Evolutionary conservation across 805 yeast species (phyloP), one percentile per base, ranked within the genome.

Genomic region (Jamesozyma jinghongensis): DNA sequence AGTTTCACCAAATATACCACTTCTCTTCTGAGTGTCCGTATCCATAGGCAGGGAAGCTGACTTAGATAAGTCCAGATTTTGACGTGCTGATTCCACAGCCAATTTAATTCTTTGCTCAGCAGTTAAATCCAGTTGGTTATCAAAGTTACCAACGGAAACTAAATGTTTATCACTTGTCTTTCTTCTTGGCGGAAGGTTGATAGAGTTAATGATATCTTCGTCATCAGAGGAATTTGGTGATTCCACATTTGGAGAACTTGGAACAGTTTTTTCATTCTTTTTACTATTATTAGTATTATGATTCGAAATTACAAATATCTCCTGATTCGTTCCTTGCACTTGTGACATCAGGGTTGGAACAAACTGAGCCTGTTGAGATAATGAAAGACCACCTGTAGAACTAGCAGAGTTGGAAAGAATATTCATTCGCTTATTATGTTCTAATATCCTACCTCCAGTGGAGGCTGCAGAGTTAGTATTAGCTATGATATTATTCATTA

Each of bases 161-260:
- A 22, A 22, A 22, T 22, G 26, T 22, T 22, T 22, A 10, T 22
- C 26, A 22, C 26, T 20, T 30, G 13, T 6, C 27, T 18, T 40
- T 25, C 19, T 26, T 16, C 19, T 40, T 34, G 45, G 45, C 4
- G 40, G 45, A 20, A 36, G 19, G 22, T 46, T 46, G 13, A 46
- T 43, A 3, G 47, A 38, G n/a, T 40, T 34, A 5, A 46, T 34
- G 14, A 46, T 43, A 11, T 17, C 37, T 12, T 43, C 47, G 16
- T 36, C 45, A 29, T 32, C 35, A n/a, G 30, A 20, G 28, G 36
- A 22, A 19, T 30, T 28, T 3, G 18, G 26, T 10, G 26, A 4
- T 4, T 36, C 37, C 6, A 32, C 35, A 33, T 20, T 19, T 4
- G 40, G 29, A 2, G 40, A 32, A 10, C 32, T 14, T 10, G 32